These are phyloP conservation scores for Scheffersomyces coipomensis DNA, from an alignment of 805 yeast genomes.

Conservation along the genomic window DNA sequence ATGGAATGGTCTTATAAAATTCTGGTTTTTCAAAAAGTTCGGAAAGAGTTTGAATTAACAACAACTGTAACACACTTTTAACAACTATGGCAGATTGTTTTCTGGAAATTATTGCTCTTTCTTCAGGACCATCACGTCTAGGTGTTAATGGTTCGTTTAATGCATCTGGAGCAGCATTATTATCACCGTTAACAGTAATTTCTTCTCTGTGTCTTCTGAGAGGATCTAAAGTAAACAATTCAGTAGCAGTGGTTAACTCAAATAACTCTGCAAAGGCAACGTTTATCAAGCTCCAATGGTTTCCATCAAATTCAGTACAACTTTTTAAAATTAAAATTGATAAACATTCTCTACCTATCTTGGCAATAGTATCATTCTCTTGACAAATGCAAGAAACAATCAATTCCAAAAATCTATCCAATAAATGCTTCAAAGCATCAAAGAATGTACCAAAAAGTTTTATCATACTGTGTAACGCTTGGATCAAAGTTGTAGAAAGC, in stretches of 20 bases:
- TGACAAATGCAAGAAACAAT: conserved; percentile 89
- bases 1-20: conserved; percentile 71
- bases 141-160: conserved; percentile 5
- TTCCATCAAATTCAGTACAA: conserved; percentile 54
- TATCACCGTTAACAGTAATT: conserved; percentile 34
- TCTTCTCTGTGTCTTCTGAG: conserved; percentile 15
- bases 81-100: conserved; percentile 79
- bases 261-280: conserved; percentile 68
- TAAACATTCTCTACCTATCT: conserved; percentile 90
- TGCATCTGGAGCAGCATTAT: conserved; percentile 12
- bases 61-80: conserved; percentile 85
- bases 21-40: conserved; percentile 72
- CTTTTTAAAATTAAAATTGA: conserved; percentile 79
- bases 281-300: conserved; percentile 76
- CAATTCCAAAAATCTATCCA: conserved; percentile 76
- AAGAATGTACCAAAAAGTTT: conserved; percentile 82
- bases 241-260: conserved; percentile 80
- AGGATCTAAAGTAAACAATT: conserved; percentile 68
- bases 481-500: conserved; percentile 94
- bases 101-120: conserved; percentile 44
- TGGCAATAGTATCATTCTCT: conserved; percentile 93
- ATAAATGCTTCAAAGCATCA: conserved; percentile 66
- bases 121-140: conserved; percentile 15
- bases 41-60: conserved; percentile 82
- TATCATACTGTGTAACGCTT: conserved; percentile 87